Base-by-base conservation (phyloP, 495 filamentous ascomycete species). In the Trichocladium uniseriatum region DNA sequence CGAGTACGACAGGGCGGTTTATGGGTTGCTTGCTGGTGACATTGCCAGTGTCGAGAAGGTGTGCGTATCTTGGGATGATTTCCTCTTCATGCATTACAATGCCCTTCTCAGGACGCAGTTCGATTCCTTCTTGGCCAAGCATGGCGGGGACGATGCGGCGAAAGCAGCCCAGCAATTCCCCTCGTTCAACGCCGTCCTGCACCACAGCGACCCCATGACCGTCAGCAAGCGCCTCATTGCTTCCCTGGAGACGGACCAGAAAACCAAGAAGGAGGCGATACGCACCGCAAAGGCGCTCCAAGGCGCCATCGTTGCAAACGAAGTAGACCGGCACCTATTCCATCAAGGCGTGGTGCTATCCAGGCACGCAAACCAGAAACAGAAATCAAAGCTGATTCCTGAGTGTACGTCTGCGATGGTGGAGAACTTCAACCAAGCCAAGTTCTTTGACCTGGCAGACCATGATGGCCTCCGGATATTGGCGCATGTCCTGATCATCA, bases 31-130 rank as follows among this genome's bases (percentile, higher is more conserved):
- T 41, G 83, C 84, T 36, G 94, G 94, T 35, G 85, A 96, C 59
- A 71, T 87, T 6, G 70, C 79, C 31, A 81, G 83, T 36, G 87
- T 89, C 10, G 75, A 85, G 58, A 78, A 78, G 53, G 79, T 91
- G 13, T 92, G 87, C 64, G 72, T 75, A 36, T 79, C 77, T 32
- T 94, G 86, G 83, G 88, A 97, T 52, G 92, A 98, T 63, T 79
- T 83, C 53, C 76, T 96, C n/a, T 97, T 90, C 58, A 84, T 83
- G 7, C 81, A 87, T 58, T 92, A 90, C 73, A 95, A 94, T 58
- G 78, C 84, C 8, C 68, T 91, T 22, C 71, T 98, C 14, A 71
- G 87, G 37, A 72, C 74, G 0, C 77, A 82, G 51, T 86, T 85
- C 60, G 84, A 87, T 49, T 54, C 56, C 3, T 85, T 79, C 60